Evolutionary conservation across 2,329 filamentous ascomycete species (phyloP).

Genomic region (Cladosporium colombiae): DNA sequence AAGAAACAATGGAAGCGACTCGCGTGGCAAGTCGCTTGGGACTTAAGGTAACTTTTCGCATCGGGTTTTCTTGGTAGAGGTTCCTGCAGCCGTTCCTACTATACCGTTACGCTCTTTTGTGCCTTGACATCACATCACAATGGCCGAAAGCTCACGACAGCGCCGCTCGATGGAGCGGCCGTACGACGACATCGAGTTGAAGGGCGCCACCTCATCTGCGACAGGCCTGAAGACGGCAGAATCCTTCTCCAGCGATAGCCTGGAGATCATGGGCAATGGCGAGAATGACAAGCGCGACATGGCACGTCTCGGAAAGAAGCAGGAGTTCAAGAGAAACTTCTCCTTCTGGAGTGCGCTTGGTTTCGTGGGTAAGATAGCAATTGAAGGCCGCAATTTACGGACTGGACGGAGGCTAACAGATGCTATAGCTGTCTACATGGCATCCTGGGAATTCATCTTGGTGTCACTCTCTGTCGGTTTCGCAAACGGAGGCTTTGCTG

Average conservation of each 20-base stretch:
- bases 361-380: conserved; percentile 29
- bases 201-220: background rate
- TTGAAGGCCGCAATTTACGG: too few relatives aligned
- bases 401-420: background rate
- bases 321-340: conserved; percentile 34
- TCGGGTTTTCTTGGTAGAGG: background rate
- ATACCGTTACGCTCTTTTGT: background rate
- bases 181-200: conserved; percentile 12
- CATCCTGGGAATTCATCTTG: conserved; percentile 36
- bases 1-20: conserved; percentile 10
- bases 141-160: conserved; percentile 12
- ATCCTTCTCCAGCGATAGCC: background rate
- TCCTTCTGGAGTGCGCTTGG: conserved; percentile 32
- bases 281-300: conserved; percentile 28
- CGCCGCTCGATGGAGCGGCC: conserved; percentile 1
- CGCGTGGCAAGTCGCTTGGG: conserved; percentile 17
- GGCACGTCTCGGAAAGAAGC: conserved; percentile 34
- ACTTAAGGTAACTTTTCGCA: conserved; percentile 12
- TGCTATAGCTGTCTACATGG: conserved; percentile 31
- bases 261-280: conserved; percentile 11
- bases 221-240: conserved; percentile 2
- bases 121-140: background rate
- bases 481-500: conserved; percentile 36
- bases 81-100: background rate
- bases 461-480: conserved; percentile 35